Evolutionary conservation across 2,329 filamentous ascomycete species (phyloP), one percentile per base, ranked within the genome.

Genomic region (Ramularia endophylla): DNA sequence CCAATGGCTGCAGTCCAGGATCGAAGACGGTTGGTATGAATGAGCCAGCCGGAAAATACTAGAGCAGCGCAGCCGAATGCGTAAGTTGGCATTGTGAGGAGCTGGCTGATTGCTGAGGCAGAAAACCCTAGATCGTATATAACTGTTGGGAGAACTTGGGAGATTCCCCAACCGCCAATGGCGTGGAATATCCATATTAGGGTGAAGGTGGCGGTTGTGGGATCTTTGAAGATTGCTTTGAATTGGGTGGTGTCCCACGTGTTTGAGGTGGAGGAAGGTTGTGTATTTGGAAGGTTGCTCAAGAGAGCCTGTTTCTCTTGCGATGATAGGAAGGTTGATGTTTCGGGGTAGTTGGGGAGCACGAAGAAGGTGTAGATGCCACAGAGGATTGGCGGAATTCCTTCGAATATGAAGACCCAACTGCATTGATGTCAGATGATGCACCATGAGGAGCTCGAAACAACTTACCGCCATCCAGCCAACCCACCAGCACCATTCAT

Each of bases 281-380:
- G 53, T 2, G 48, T 52, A 12, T 36, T 42, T 15, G 52, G 53
- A 5, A 52, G 32, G 15, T 48, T 47, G 17, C 29, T 38, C 5
- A 53, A 17, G 7, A 57, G 43, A 1, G 45, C 32, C 8, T 36
- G 19, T 25, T 38, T 31, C 27, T 58, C 51, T 4, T 72, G 64
- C 2, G 66, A 54, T 0, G 65, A 72, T 2, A 85, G 67, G 54
- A 83, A 83, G 0, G 57, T 62, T 2, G 80, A 77, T 1, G 62
- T 68, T 3, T 61, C 63, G 2, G 80, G 78, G 48, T 78, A 82
- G 56, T 82, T 78, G 40, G 75, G 64, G 54, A 82, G 75, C 31
- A 66, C 62, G 59, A 55, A 47, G 38, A 38, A 48, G 13, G 50
- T 49, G 27, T 51, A 48, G 55, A 69, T 72, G 30, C 68, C 70